Evolutionary conservation across 257 asterid species (phyloP).

Genomic region (Paraleonurus japonicus): DNA sequence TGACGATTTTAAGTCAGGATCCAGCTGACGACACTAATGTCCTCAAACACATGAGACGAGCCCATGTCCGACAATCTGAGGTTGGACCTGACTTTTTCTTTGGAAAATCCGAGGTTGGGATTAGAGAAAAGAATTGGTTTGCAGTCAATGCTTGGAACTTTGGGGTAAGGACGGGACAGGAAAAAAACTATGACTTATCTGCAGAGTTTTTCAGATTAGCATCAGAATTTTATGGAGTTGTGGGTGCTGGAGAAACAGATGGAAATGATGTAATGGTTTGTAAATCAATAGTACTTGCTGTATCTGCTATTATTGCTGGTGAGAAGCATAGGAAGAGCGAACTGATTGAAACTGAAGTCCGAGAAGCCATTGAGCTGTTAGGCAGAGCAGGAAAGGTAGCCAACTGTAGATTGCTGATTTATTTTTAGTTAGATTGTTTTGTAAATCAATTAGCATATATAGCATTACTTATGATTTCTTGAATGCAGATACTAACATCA

Average conservation of each 20-base stretch:
- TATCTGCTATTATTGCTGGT: constrained; percentile 68
- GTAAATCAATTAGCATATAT: not conserved
- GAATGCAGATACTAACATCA: constrained; percentile 60
- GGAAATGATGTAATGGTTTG: constrained; percentile 57
- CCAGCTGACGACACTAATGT: constrained; percentile 51
- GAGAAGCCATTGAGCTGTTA: constrained; percentile 64
- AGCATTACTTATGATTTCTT: not conserved
- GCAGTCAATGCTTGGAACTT: constrained; percentile 81
- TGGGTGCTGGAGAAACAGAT: constrained; percentile 52
- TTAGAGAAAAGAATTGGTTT: constrained; percentile 88
- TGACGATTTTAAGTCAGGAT: constrained; percentile 65
- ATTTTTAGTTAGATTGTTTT: not conserved
- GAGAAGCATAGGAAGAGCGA: constrained; percentile 56
- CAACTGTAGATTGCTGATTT: not conserved
- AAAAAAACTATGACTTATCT: constrained; percentile 51
- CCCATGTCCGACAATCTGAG: constrained; percentile 59
- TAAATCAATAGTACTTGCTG: constrained; percentile 67
- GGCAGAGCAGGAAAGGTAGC: constrained; percentile 89
- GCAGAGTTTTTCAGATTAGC: constrained; percentile 81
- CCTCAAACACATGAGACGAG: constrained; percentile 70
- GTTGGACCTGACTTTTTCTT: constrained; percentile 64
- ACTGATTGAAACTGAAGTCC: constrained; percentile 66
- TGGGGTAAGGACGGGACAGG: constrained; percentile 76
- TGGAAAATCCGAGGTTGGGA: constrained; percentile 81
- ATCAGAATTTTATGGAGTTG: constrained; percentile 60